Evolutionary conservation across 2,329 filamentous ascomycete genomes (phyloP), one percentile per base, ranked within the genome.

Genomic region (Colletotrichum lini): DNA sequence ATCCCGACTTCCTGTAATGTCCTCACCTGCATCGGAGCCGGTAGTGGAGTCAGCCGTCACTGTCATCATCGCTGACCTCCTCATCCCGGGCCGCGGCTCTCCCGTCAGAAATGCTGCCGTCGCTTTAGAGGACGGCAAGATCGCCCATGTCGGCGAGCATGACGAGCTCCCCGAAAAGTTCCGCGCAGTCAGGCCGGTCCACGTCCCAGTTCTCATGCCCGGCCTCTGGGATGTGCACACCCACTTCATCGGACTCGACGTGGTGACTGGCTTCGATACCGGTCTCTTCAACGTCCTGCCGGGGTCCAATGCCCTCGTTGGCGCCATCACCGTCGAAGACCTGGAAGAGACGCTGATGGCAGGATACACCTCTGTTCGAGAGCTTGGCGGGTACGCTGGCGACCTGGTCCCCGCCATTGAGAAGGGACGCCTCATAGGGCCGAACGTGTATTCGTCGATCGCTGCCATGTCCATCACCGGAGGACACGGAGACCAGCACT

Each of bases 191-290:
- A 70, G 67, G 1, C 76, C 76, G 35, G 78, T 76, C 0, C 76
- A 79, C 21, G 83, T 87, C 16, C 80, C 82, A 0, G 81, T 84
- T 12, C 74, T 86, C 10, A 84, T 88, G 78, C 86, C 86, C 0
- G 86, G 87, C 2, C 80, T 89, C 26, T 88, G 86, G 86, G 87
- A 89, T 68, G 84, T 81, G 72, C 86, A 88, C 75, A 80, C 82
- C 0, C 87, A 88, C 74, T 86, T 84, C 72, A 73, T 81, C 5
- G 86, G 83, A n/a, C 67, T 77, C 5, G 76, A 76, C 23, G 67
- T 74, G 18, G 59, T 73, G 23, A 61, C 53, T 21, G 75, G 74
- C 40, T 68, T 77, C 10, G 70, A 73, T 12, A 60, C 38, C 15
- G 62, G 67, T 13, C n/a, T 63, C 7, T 54, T 53, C 38, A 60